Percentiles rank a stretch among this genome's conserved stretches.
Evolutionary conservation across 2,329 filamentous ascomycete species (phyloP).

Genomic region (Alternaria alternata): DNA sequence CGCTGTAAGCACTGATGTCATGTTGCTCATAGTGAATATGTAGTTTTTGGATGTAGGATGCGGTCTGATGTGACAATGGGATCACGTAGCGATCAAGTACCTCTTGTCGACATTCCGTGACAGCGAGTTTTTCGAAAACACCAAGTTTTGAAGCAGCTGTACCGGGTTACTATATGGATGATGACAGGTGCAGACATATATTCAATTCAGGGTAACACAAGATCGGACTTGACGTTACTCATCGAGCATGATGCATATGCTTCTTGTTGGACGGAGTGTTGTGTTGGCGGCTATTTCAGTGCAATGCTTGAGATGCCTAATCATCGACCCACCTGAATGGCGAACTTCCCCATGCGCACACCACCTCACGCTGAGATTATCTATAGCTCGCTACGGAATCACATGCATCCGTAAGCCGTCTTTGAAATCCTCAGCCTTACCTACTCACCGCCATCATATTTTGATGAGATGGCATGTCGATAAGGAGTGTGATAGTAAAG

Average conservation of each 20-base stretch:
- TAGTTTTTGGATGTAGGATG: neutral
- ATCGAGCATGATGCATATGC: neutral
- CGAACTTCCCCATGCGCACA: constrained; percentile 2
- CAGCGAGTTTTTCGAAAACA: too few relatives aligned
- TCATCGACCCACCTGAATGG: constrained; percentile 3
- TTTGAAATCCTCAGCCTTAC: neutral
- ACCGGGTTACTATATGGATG: too few relatives aligned
- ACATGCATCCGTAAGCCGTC: constrained; percentile 4
- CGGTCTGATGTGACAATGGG: neutral
- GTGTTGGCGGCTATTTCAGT: constrained; percentile 15
- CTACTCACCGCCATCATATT: neutral
- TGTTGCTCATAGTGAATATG: neutral
- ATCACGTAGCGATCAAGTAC: neutral
- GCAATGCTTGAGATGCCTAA: constrained; percentile 16
- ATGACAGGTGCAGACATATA: neutral
- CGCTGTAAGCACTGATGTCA: neutral
- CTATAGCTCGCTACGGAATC: neutral
- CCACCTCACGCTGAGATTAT: constrained; percentile 1
- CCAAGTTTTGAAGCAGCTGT: too few relatives aligned
- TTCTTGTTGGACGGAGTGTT: neutral
- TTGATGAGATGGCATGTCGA: constrained; percentile 8
- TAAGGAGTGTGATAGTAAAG: constrained; percentile 10
- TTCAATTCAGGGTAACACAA: neutral
- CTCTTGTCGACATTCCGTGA: too few relatives aligned
- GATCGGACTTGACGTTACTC: neutral